A percentile compares a stretch with the other conserved stretches of the same genome.
These are phyloP conservation scores for Talaromyces ruber DNA, from an alignment of 495 filamentous ascomycete genomes.

Conservation along the genomic window DNA sequence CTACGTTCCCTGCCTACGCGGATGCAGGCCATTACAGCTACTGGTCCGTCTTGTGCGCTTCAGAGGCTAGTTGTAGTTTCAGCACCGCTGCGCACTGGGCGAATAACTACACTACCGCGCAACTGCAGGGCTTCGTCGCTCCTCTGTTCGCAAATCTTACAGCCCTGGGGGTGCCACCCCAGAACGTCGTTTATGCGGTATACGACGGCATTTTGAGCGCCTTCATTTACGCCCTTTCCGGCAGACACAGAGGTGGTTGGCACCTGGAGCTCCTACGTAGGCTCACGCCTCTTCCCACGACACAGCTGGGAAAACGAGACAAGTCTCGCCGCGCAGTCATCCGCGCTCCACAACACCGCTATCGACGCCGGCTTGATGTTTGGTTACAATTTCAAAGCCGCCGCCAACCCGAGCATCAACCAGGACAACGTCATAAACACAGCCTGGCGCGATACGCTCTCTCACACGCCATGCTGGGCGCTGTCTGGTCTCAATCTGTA, in stretches of 20 bases:
- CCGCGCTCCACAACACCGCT: slow-evolving; percentile 34
- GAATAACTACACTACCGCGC: background rate
- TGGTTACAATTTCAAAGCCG: slow-evolving; percentile 41
- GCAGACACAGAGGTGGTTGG: slow-evolving; percentile 27
- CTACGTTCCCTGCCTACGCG: slow-evolving; percentile 29
- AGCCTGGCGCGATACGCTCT: slow-evolving; percentile 37
- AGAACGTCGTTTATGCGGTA: background rate
- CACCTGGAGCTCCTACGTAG: slow-evolving; percentile 22
- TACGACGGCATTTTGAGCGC: slow-evolving; percentile 39
- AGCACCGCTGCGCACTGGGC: background rate
- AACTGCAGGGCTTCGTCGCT: background rate
- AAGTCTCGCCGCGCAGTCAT: slow-evolving; percentile 32
- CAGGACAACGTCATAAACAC: slow-evolving; percentile 28
- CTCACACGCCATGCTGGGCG: slow-evolving; percentile 45
- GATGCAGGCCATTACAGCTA: slow-evolving; percentile 47
- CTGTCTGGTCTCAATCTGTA: slow-evolving; percentile 11
- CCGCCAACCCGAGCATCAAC: slow-evolving; percentile 8
- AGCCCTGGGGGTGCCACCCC: background rate
- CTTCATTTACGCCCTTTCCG: slow-evolving; percentile 37
- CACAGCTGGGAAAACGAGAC: slow-evolving; percentile 30
- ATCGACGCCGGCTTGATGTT: slow-evolving; percentile 32
- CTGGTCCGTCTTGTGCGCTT: slow-evolving; percentile 12
- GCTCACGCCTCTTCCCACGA: slow-evolving; percentile 45
- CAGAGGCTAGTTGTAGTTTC: background rate
- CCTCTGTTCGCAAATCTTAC: background rate